A percentile compares a stretch with the other conserved stretches of the same genome.
These are phyloP conservation scores for Chlorella variabilis DNA, from an alignment of 163 green algal genomes.

Conservation along the genomic window DNA sequence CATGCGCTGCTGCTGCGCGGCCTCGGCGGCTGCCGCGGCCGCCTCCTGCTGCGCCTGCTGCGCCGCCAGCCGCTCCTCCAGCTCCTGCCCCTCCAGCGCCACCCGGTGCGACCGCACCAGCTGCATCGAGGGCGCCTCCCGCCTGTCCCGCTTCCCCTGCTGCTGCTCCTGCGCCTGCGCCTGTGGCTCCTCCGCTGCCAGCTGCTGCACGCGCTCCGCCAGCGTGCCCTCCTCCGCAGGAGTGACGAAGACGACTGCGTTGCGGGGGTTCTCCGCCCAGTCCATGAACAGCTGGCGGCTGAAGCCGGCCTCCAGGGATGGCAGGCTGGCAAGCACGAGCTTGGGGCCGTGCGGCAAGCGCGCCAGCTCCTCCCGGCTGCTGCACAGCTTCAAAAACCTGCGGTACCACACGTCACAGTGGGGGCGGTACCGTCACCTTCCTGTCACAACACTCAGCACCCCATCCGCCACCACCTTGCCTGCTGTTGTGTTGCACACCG, in stretches of 20 bases:
- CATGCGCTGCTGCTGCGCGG: background rate
- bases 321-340: slow-evolving; percentile 78
- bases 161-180: background rate
- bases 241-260: slow-evolving; percentile 74
- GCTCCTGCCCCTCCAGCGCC: slow-evolving; percentile 73
- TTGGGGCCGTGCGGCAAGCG: slow-evolving; percentile 65
- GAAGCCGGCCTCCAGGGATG: slow-evolving; percentile 69
- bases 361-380: slow-evolving; percentile 59
- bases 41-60: slow-evolving; percentile 11
- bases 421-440: background rate
- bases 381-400: slow-evolving; percentile 59
- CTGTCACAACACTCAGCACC: too few relatives aligned
- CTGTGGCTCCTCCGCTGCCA: background rate
- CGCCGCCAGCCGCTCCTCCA: slow-evolving; percentile 51
- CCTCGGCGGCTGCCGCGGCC: slow-evolving; percentile 1
- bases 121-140: slow-evolving; percentile 31
- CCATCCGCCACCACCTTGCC: too few relatives aligned
- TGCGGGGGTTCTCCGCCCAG: slow-evolving; percentile 69
- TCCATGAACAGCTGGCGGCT: slow-evolving; percentile 75
- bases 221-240: slow-evolving; percentile 58
- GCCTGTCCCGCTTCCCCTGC: background rate
- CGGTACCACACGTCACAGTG: background rate
- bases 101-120: slow-evolving; percentile 59
- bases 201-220: slow-evolving; percentile 56
- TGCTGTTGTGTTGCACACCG: too few relatives aligned